Percentiles rank a stretch among this genome's conserved stretches.
Evolutionary conservation across 495 filamentous ascomycete species (phyloP).

Genomic region (Saxispiralis lemnorum): DNA sequence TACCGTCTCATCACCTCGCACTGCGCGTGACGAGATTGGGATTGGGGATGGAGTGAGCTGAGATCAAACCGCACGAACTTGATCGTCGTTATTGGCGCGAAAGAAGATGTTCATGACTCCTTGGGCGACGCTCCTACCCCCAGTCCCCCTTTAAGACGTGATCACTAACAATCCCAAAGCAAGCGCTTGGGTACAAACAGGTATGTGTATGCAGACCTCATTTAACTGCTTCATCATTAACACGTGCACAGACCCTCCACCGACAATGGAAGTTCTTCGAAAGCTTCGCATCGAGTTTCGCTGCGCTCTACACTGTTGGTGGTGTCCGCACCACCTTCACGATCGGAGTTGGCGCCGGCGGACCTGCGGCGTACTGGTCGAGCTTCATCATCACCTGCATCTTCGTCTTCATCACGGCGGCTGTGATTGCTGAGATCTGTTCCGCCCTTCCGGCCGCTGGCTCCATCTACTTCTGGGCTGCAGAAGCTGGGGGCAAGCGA

Average conservation of each 20-base stretch:
- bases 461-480: conserved; percentile 41
- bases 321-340: conserved; percentile 39
- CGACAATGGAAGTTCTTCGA: conserved; percentile 29
- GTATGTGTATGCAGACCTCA: too few species aligned
- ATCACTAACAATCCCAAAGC: conserved; percentile 11
- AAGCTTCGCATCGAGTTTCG: conserved; percentile 39
- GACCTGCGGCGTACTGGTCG: conserved; percentile 40
- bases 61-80: conserved; percentile 24
- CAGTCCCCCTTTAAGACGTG: neutral
- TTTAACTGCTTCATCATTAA: neutral
- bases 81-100: conserved; percentile 20
- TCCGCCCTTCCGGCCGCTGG: conserved; percentile 38
- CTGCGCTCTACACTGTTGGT: conserved; percentile 39
- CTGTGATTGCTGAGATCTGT: conserved; percentile 39
- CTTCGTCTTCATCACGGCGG: conserved; percentile 40
- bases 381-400: conserved; percentile 38
- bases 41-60: conserved; percentile 13
- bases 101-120: conserved; percentile 21
- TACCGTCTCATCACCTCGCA: conserved; percentile 8
- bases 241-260: conserved; percentile 12
- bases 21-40: conserved; percentile 4
- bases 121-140: conserved; percentile 11
- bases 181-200: conserved; percentile 19
- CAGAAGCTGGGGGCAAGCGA: conserved; percentile 35
- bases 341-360: conserved; percentile 39